Conservation (phyloP, 371 early-diverging fungal species). For the Synchytrium microbalum region DNA sequence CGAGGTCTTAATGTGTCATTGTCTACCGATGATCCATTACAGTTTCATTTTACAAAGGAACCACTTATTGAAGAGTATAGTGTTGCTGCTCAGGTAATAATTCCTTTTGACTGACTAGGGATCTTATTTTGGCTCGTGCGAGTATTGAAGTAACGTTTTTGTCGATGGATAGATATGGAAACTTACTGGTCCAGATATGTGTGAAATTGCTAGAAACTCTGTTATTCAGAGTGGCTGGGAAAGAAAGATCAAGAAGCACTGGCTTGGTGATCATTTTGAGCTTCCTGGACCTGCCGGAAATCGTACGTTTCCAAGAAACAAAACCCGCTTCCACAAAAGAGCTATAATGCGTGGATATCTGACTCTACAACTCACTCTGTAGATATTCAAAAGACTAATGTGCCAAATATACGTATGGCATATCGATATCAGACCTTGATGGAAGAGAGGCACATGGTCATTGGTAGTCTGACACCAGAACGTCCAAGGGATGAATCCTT, state of each 20-base stretch:
- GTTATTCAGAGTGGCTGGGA: constrained; percentile 94
- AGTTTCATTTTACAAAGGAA: constrained; percentile 98
- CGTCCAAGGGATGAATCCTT: background rate
- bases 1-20: constrained; percentile 93
- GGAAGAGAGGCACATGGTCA: constrained; percentile 64
- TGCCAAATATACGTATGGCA: constrained; percentile 84
- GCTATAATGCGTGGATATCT: background rate
- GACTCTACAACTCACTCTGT: constrained; percentile 5
- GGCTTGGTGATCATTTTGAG: constrained; percentile 81
- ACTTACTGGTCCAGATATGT: constrained; percentile 90
- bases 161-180: constrained; percentile 77
- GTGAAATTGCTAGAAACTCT: constrained; percentile 93
- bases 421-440: constrained; percentile 80
- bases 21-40: constrained; percentile 97
- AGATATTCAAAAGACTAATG: constrained; percentile 92
- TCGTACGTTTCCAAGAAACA: constrained; percentile 34
- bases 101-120: background rate
- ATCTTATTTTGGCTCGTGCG: constrained; percentile 1
- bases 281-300: constrained; percentile 77
- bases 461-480: constrained; percentile 7
- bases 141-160: constrained; percentile 2
- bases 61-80: constrained; percentile 98
- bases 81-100: constrained; percentile 82
- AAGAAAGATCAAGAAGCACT: constrained; percentile 78
- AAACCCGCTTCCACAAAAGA: no score